A percentile compares a stretch with the other conserved stretches of the same genome.
Evolutionary conservation across 371 early-diverging fungal species (phyloP).

Genomic region (Umbelopsis sp.): DNA sequence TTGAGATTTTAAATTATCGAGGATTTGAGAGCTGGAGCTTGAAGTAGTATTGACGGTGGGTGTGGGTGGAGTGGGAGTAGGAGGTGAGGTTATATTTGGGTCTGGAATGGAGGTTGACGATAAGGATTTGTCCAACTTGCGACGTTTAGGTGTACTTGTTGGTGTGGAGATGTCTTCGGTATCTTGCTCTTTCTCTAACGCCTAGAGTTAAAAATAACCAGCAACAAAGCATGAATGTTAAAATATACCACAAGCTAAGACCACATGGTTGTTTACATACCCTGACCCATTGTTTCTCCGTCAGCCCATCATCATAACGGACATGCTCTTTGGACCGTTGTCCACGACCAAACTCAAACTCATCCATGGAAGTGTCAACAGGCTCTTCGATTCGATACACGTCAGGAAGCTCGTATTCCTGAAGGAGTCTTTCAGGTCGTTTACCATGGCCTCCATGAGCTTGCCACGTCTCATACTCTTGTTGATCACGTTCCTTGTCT

Average conservation of each 20-base stretch:
- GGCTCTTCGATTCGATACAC: slow-evolving; percentile 72
- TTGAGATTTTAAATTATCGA: slow-evolving; percentile 13
- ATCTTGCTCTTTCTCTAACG: slow-evolving; percentile 12
- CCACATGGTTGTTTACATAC: slow-evolving; percentile 32
- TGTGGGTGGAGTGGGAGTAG: too few species aligned
- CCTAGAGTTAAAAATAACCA: neutral
- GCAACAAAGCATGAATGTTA: neutral
- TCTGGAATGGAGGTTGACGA: neutral
- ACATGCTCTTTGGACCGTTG: slow-evolving; percentile 71
- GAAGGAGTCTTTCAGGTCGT: slow-evolving; percentile 76
- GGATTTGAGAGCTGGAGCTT: neutral
- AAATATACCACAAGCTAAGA: neutral
- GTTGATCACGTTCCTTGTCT: slow-evolving; percentile 51
- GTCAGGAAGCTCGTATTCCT: slow-evolving; percentile 87
- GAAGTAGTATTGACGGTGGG: too few species aligned
- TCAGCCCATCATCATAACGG: slow-evolving; percentile 90
- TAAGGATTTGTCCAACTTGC: slow-evolving; percentile 6
- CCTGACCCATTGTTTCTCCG: slow-evolving; percentile 91
- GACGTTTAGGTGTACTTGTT: slow-evolving; percentile 4
- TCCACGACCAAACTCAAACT: slow-evolving; percentile 71
- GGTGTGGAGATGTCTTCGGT: neutral
- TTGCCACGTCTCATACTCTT: slow-evolving; percentile 44
- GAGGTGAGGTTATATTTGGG: too few species aligned
- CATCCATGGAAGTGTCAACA: slow-evolving; percentile 32
- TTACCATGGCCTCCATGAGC: slow-evolving; percentile 47